phyloP scores from a whole-genome alignment of 2,329 filamentous ascomycete genomes.

The Calonectria leucothoes region DNA sequence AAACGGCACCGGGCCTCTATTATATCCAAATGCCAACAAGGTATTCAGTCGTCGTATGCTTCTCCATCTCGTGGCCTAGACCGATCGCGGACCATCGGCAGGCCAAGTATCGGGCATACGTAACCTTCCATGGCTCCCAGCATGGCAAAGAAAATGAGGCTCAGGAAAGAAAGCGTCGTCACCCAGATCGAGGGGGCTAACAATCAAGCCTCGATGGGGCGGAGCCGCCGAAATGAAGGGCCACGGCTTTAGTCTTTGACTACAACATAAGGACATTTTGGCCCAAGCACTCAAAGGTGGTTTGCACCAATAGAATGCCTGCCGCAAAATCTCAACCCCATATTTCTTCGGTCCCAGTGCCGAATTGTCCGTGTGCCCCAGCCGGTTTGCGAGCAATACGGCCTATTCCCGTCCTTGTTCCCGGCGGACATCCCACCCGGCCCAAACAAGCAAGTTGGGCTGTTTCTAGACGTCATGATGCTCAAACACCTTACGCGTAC shows the following conservation, averaged over 20 bases:
- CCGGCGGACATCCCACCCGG: conserved; percentile 3
- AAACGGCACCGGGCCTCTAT: neutral
- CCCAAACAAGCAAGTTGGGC: neutral
- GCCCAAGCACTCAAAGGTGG: neutral
- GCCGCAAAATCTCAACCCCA: neutral
- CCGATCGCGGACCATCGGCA: neutral
- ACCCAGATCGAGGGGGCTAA: neutral
- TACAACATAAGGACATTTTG: neutral
- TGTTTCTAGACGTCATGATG: conserved; percentile 4
- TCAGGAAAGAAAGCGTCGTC: neutral
- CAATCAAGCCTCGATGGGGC: neutral
- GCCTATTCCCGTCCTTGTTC: conserved; percentile 4
- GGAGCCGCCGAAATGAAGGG: conserved; percentile 18
- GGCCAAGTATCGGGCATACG: neutral
- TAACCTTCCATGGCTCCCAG: conserved; percentile 2
- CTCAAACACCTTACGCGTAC: conserved; percentile 9
- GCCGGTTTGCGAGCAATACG: neutral
- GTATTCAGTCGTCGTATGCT: neutral
- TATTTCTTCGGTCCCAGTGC: neutral
- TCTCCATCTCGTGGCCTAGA: neutral
- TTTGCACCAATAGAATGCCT: neutral
- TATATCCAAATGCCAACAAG: neutral
- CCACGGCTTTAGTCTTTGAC: neutral
- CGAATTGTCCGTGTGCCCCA: neutral
- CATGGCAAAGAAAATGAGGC: conserved; percentile 3